A percentile compares a stretch with the other conserved stretches of the same genome.
Conservation (phyloP, 495 filamentous ascomycete genomes). For the Pseudoneurospora amorphoporcata region DNA sequence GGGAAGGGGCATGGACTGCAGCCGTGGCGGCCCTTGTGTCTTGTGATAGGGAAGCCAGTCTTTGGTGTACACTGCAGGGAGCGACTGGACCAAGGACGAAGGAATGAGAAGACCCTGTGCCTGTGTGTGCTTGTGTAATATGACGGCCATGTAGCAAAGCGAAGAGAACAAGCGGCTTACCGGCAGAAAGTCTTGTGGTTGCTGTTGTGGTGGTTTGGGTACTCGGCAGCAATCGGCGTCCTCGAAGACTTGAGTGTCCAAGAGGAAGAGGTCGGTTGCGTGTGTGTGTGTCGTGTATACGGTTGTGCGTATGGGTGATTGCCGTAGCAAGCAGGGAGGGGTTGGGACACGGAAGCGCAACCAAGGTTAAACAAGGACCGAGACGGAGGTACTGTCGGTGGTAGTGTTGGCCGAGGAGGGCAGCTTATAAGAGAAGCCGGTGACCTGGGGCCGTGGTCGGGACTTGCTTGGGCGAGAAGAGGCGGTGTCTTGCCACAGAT, state of each 20-base stretch:
- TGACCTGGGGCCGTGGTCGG: neutral
- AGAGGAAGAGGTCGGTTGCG: neutral
- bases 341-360: neutral
- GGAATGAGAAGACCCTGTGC: constrained; percentile 4
- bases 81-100: neutral
- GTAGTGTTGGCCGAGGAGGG: neutral
- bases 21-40: constrained; percentile 15
- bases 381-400: neutral
- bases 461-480: neutral
- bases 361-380: constrained; percentile 1
- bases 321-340: constrained; percentile 3
- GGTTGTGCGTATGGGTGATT: constrained; percentile 1
- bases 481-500: neutral
- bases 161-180: constrained; percentile 2
- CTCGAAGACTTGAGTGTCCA: neutral
- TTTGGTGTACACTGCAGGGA: neutral
- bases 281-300: neutral
- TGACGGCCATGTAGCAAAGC: constrained; percentile 2
- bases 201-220: neutral
- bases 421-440: neutral
- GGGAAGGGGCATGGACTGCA: constrained; percentile 29
- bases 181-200: constrained; percentile 1
- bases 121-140: constrained; percentile 9
- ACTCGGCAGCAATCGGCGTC: constrained; percentile 3
- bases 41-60: constrained; percentile 12